Percentiles rank a stretch among this genome's conserved stretches.
Conservation (phyloP, 371 early-diverging fungal species). For the Smittium mucronatum region DNA sequence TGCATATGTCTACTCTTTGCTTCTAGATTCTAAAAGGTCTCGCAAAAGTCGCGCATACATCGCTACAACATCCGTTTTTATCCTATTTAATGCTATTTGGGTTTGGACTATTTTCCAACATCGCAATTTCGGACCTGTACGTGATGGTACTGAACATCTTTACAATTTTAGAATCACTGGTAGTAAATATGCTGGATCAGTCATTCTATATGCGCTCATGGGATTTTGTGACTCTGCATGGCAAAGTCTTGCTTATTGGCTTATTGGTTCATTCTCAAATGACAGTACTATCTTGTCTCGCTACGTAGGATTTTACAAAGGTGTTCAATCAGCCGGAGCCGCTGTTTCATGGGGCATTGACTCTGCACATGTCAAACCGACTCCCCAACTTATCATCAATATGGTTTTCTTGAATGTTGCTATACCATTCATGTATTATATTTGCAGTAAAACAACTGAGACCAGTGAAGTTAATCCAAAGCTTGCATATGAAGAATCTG, state of each 20-base stretch:
- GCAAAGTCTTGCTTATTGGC: constrained; percentile 57
- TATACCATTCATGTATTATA: constrained; percentile 29
- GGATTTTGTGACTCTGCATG: constrained; percentile 55
- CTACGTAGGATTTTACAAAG: constrained; percentile 75
- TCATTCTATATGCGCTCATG: constrained; percentile 48
- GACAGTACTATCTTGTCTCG: constrained; percentile 49
- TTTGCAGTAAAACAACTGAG: constrained; percentile 11
- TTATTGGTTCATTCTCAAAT: constrained; percentile 57
- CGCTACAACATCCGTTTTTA: constrained; percentile 32
- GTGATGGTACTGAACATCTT: not conserved
- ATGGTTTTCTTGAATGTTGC: constrained; percentile 30
- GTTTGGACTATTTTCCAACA: constrained; percentile 43
- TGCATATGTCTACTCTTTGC: constrained; percentile 35
- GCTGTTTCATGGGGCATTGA: constrained; percentile 43
- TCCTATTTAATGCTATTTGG: constrained; percentile 40
- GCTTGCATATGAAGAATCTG: too few relatives aligned
- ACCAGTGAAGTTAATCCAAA: not conserved
- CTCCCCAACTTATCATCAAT: constrained; percentile 27
- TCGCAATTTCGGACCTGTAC: constrained; percentile 24
- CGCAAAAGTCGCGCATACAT: constrained; percentile 42
- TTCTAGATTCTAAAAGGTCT: constrained; percentile 38
- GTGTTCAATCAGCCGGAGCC: constrained; percentile 55
- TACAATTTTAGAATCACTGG: constrained; percentile 32
- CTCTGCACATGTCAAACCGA: constrained; percentile 18
- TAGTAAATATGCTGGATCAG: constrained; percentile 36